Evolutionary conservation across 2,329 filamentous ascomycete genomes (phyloP), one percentile per base, ranked within the genome.

Genomic region (Fusarium musae): DNA sequence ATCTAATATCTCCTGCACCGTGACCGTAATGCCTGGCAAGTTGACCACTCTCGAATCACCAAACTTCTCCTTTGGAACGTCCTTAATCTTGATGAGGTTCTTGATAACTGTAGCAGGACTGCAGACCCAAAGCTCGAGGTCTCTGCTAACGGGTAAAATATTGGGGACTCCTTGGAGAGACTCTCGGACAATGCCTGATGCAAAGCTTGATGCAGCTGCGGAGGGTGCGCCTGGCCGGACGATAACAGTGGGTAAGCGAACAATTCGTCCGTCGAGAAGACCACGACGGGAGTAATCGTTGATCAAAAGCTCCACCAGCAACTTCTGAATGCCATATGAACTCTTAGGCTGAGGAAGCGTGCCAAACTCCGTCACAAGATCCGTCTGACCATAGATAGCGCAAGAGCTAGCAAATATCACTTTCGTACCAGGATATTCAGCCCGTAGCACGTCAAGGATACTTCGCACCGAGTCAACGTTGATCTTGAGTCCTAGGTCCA

Each of bases 281-380:
- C 87, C 87, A 9, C 88, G 73, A 0, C 90, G 83, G 10, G 81
- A 82, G 32, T 75, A 79, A 30, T 81, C 80, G 36, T 80, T 81
- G n/a, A 81, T 63, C 3, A 79, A 30, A 10, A 74, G 57, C 64
- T 92, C 90, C 52, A 88, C 85, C 73, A 91, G 89, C 61, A 91
- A 81, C 78, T 92, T 92, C 76, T 91, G 86, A 0, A 87, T 86
- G 5, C 90, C 90, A 70, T 92, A 92, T 83, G 66, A 90, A 83
- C 79, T 88, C 89, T 68, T 87, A 80, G 53, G 86, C 82, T 63
- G 87, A 81, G 53, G 85, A 63, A 73, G 82, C 72, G 68, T 76
- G 6, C 34, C 73, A 50, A 69, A 64, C 39, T 77, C 75, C 1
- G 63, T 70, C 9, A 77, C 75, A 2, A 62, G 11, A 1, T 74